Conservation (phyloP, 345 rosid genomes). For the Mallotus nudiflorus region DNA sequence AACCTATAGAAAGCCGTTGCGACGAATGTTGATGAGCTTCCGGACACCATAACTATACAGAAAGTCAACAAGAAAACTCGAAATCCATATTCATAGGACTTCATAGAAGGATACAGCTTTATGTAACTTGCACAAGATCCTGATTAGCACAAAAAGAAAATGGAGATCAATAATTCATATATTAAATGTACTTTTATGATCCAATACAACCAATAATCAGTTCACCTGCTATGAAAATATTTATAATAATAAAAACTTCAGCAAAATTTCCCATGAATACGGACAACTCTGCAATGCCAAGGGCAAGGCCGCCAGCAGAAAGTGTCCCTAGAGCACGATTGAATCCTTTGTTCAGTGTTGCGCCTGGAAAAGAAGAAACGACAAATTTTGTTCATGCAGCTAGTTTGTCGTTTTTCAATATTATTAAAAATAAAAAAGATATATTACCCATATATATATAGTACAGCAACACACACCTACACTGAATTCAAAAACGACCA, state of each 20-base stretch:
- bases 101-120: slow-evolving; percentile 73
- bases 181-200: not conserved
- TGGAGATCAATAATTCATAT: slow-evolving; percentile 2
- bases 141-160: slow-evolving; percentile 20
- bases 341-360: slow-evolving; percentile 84
- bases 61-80: slow-evolving; percentile 89
- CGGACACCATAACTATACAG: slow-evolving; percentile 83
- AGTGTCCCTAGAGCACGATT: slow-evolving; percentile 86
- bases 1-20: slow-evolving; percentile 59
- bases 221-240: slow-evolving; percentile 80
- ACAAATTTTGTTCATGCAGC: too few relatives aligned
- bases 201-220: not conserved
- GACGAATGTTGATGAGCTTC: slow-evolving; percentile 51
- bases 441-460: not conserved
- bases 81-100: slow-evolving; percentile 75
- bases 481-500: slow-evolving; percentile 83
- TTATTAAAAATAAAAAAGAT: not conserved
- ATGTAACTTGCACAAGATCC: slow-evolving; percentile 66
- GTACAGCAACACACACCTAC: slow-evolving; percentile 44
- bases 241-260: slow-evolving; percentile 48
- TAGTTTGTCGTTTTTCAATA: too few relatives aligned
- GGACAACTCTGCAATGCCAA: slow-evolving; percentile 70
- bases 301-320: slow-evolving; percentile 80
- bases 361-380: slow-evolving; percentile 42
- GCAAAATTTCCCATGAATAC: slow-evolving; percentile 41